phyloP scores from a whole-genome alignment of 768 basidiomycete species.

The Mycena rosella region DNA sequence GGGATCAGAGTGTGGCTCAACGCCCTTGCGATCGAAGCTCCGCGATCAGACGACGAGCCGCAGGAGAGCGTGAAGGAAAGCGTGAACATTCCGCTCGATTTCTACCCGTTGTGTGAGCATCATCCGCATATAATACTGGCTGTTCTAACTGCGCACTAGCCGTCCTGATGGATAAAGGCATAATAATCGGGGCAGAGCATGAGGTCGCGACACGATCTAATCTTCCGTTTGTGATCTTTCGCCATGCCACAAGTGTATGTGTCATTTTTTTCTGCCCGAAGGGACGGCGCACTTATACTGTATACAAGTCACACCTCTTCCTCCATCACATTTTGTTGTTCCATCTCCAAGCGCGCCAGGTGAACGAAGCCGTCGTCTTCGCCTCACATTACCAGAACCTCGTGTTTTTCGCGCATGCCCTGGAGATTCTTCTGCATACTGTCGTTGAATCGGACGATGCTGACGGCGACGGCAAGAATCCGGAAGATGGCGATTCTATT shows the following conservation, averaged over 20 bases:
- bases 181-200: slow-evolving; percentile 95
- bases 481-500: slow-evolving; percentile 43
- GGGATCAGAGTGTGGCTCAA: slow-evolving; percentile 96
- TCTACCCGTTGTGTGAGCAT: slow-evolving; percentile 92
- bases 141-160: slow-evolving; percentile 60
- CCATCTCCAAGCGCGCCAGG: slow-evolving; percentile 74
- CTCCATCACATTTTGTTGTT: slow-evolving; percentile 91
- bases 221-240: slow-evolving; percentile 91
- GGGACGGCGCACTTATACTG: slow-evolving; percentile 3
- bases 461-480: slow-evolving; percentile 40
- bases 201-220: slow-evolving; percentile 82
- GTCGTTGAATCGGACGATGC: slow-evolving; percentile 87
- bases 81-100: slow-evolving; percentile 91
- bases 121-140: slow-evolving; percentile 17
- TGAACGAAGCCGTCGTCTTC: slow-evolving; percentile 86
- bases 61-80: slow-evolving; percentile 86
- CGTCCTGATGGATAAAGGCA: slow-evolving; percentile 98
- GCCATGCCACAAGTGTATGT: slow-evolving; percentile 90
- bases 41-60: slow-evolving; percentile 49
- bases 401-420: slow-evolving; percentile 92
- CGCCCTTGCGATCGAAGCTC: slow-evolving; percentile 88
- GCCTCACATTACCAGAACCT: slow-evolving; percentile 89
- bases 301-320: slow-evolving; percentile 87
- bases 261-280: slow-evolving; percentile 2
- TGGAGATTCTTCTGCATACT: slow-evolving; percentile 94